Evolutionary conservation across 179 eudicot species (phyloP), one percentile per base, ranked within the genome.

Genomic region (Beta macrorhiza): DNA sequence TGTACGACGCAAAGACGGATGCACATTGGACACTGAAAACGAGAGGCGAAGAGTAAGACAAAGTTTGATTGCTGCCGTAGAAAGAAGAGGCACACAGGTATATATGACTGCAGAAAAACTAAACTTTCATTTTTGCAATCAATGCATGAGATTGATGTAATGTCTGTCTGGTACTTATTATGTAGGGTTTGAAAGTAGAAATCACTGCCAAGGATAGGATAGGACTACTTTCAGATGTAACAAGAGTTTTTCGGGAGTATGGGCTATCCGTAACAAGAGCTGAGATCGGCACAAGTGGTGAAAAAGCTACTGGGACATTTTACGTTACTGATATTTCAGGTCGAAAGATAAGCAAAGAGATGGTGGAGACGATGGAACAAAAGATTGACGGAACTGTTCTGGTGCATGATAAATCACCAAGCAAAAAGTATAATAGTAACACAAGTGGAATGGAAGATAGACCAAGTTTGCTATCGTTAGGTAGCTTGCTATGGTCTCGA

Each of bases 81-180:
- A 95, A 84, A 86, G 98, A 59, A 85, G 98, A 87, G 91, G 79
- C 74, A 88, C 98, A 51, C 88, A 91, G 86, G 98, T 93, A 89
- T 15, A 82, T 67, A 32, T 67, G 12, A 19, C 44, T 6, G 2
- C 5, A 14, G 53, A 6, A 49, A 49, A 49, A 9, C 42, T 37
- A 7, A 49, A 6, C 53, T 49, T 49, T 58, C 63, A 58, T 19
- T 8, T 15, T 17, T 11, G 22, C 45, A 55, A 74, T 1, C n/a
- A 4, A 16, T 19, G n/a, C 17, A 15, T 58, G n/a, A 12, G 65
- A 58, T 19, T 16, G 20, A 55, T 49, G 10, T 49, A 49, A 68
- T 58, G 47, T 37, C 25, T 25, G 25, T 25, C 4, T 37, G 42
- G 42, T 37, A 17, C 20, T 12, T 57, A 32, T 79, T 59, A 13